A percentile compares a stretch with the other conserved stretches of the same genome.
Evolutionary conservation across 2,329 filamentous ascomycete genomes (phyloP).

Genomic region (Talaromyces sp.): DNA sequence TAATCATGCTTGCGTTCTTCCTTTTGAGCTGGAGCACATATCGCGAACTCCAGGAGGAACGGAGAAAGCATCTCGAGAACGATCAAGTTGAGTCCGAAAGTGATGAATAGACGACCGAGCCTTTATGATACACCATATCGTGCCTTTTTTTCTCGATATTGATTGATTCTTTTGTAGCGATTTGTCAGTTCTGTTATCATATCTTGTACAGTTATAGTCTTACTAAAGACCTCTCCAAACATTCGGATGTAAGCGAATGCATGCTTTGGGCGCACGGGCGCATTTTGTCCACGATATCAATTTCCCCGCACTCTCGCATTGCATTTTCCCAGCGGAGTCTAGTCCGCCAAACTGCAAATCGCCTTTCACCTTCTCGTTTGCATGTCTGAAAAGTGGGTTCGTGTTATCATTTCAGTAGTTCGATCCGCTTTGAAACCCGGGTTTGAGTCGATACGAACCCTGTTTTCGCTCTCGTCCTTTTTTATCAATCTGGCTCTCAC

Average conservation of each 20-base stretch:
- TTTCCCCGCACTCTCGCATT: no score
- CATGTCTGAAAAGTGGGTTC: no score
- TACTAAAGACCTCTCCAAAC: not conserved
- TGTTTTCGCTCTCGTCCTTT: no score
- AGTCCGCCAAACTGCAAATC: no score
- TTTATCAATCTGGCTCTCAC: no score
- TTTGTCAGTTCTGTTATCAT: not conserved
- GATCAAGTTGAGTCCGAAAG: constrained; percentile 47
- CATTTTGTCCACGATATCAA: not conserved
- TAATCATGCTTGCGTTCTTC: constrained; percentile 88
- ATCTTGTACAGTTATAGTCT: not conserved
- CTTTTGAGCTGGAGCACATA: constrained; percentile 90
- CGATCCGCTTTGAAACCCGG: no score
- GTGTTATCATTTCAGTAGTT: no score
- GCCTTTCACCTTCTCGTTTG: no score
- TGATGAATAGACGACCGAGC: constrained; percentile 37
- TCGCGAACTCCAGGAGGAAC: constrained; percentile 86
- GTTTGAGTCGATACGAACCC: no score
- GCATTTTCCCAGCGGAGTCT: no score
- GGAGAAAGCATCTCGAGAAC: constrained; percentile 58
- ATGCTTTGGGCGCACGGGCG: not conserved
- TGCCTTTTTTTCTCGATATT: not conserved
- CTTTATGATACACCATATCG: not conserved
- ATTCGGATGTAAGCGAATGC: not conserved
- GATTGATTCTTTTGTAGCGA: not conserved